A percentile compares a stretch with the other conserved stretches of the same genome.
phyloP scores from a whole-genome alignment of 495 filamentous ascomycete species.

The Daldinia childiae region DNA sequence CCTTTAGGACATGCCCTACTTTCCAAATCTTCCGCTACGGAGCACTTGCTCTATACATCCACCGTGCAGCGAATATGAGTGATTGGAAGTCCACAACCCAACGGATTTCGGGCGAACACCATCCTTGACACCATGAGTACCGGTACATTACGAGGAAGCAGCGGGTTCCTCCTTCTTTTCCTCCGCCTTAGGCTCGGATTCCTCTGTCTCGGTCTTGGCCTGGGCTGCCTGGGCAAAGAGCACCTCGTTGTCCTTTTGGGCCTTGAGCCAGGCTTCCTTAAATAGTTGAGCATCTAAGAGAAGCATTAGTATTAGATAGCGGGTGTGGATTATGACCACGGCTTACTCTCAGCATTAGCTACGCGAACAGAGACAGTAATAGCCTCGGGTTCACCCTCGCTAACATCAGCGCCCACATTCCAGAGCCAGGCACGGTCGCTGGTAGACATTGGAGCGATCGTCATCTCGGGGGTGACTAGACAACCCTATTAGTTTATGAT shows the following conservation, averaged over 20 bases:
- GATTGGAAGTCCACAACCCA: constrained; percentile 4
- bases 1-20: constrained; percentile 15
- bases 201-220: constrained; percentile 49
- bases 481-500: constrained; percentile 14
- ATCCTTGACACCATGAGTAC: constrained; percentile 2
- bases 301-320: neutral
- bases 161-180: constrained; percentile 45
- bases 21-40: constrained; percentile 30
- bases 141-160: constrained; percentile 37
- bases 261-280: constrained; percentile 98
- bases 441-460: constrained; percentile 95
- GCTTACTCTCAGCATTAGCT: constrained; percentile 95
- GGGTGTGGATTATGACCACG: neutral
- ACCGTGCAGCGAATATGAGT: constrained; percentile 14
- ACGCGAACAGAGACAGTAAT: constrained; percentile 97
- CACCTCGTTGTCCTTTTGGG: constrained; percentile 94
- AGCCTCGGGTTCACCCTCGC: constrained; percentile 96
- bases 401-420: constrained; percentile 97
- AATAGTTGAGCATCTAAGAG: constrained; percentile 88
- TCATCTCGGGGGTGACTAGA: constrained; percentile 97
- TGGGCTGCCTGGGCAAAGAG: constrained; percentile 71
- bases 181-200: constrained; percentile 37
- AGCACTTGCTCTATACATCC: constrained; percentile 7
- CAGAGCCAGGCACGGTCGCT: constrained; percentile 99
- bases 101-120: neutral